Evolutionary conservation across 331 rosid genomes (phyloP).

Genomic region (Acacia pycnantha): DNA sequence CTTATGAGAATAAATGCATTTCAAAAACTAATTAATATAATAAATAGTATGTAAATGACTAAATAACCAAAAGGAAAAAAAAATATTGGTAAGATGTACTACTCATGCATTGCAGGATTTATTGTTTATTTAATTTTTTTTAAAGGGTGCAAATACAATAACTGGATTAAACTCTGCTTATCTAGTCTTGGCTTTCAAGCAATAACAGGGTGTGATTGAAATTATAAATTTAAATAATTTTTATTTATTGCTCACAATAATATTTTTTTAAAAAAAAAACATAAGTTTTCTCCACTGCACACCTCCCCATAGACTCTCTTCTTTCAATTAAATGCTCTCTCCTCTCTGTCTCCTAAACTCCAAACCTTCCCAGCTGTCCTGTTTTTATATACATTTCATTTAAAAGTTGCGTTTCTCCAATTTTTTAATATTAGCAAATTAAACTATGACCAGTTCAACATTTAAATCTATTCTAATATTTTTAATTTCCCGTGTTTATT

Average conservation of each 20-base stretch:
- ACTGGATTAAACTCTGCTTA: not conserved
- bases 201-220: constrained; percentile 43
- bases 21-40: not conserved
- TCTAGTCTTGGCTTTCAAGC: constrained; percentile 29
- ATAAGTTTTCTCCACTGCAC: not conserved
- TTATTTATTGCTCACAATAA: not conserved
- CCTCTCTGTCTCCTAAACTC: constrained; percentile 51
- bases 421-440: not conserved
- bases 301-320: not conserved
- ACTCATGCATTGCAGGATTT: not conserved
- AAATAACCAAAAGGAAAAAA: not conserved
- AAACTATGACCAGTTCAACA: not conserved
- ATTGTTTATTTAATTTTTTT: not conserved
- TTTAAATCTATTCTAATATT: not conserved
- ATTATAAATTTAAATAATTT: not conserved
- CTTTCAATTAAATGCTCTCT: constrained; percentile 39
- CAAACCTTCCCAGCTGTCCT: constrained; percentile 68
- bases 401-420: not conserved
- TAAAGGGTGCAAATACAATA: not conserved
- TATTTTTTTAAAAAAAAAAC: not conserved
- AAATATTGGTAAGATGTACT: not conserved
- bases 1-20: too few relatives aligned
- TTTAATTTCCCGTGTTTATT: not conserved
- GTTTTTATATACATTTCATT: not conserved
- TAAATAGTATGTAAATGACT: not conserved